phyloP scores from a whole-genome alignment of 2,329 filamentous ascomycete species.

The Myriosclerotinia scirpicola region DNA sequence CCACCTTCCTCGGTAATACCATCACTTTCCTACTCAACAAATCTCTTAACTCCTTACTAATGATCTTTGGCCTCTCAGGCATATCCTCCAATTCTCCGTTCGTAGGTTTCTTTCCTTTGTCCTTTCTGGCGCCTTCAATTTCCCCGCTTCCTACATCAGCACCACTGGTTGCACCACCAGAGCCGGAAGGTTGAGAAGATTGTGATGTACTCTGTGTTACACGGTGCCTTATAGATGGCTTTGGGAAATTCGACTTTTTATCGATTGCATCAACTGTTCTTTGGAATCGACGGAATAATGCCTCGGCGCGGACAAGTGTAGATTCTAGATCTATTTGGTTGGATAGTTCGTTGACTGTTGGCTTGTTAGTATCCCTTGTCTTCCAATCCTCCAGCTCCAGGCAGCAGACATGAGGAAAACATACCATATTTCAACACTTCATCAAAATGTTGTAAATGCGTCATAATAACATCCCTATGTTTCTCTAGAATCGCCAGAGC shows the following conservation, averaged over 20 bases:
- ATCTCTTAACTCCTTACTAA: slow-evolving; percentile 61
- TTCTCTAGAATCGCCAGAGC: slow-evolving; percentile 93
- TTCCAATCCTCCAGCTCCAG: background rate
- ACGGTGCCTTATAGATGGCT: slow-evolving; percentile 46
- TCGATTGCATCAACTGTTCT: slow-evolving; percentile 88
- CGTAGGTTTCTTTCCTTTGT: slow-evolving; percentile 23
- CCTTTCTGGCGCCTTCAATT: slow-evolving; percentile 22
- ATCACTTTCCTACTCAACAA: slow-evolving; percentile 60
- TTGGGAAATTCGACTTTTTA: slow-evolving; percentile 83
- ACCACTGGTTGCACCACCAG: slow-evolving; percentile 8
- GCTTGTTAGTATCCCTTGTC: slow-evolving; percentile 12
- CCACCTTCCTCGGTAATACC: slow-evolving; percentile 39
- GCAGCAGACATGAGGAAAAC: slow-evolving; percentile 40
- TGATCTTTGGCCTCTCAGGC: slow-evolving; percentile 48
- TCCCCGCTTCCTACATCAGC: slow-evolving; percentile 34
- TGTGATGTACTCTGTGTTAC: slow-evolving; percentile 5
- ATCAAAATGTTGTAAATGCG: slow-evolving; percentile 90
- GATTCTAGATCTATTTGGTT: slow-evolving; percentile 87
- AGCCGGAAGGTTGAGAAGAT: background rate
- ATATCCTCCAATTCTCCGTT: slow-evolving; percentile 35
- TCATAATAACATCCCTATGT: slow-evolving; percentile 94
- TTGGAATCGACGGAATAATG: slow-evolving; percentile 84
- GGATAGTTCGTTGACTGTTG: slow-evolving; percentile 86
- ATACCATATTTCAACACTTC: slow-evolving; percentile 94
- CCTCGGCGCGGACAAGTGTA: slow-evolving; percentile 83